Percentiles rank a stretch among this genome's conserved stretches.
These are phyloP conservation scores for Kernera saxatilis DNA, from an alignment of 345 rosid genomes.

Conservation along the genomic window DNA sequence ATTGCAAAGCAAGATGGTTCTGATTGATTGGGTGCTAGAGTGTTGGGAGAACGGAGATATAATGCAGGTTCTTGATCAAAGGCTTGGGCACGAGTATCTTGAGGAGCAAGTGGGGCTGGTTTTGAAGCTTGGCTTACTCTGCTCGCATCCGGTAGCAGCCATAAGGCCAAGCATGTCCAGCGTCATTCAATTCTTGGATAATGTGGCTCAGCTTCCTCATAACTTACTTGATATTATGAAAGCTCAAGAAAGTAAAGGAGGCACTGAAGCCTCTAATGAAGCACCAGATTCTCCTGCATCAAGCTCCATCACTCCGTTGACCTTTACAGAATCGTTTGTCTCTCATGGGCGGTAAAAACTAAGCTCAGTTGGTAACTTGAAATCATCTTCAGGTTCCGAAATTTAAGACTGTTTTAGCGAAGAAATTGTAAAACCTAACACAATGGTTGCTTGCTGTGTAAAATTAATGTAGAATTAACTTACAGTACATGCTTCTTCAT, in stretches of 20 bases:
- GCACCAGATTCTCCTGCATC: not conserved
- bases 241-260: not conserved
- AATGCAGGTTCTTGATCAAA: constrained; percentile 7
- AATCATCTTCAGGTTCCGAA: too few species aligned
- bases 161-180: constrained; percentile 32
- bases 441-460: too few species aligned
- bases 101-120: constrained; percentile 12
- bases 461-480: too few species aligned
- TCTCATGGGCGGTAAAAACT: constrained; percentile 15
- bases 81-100: not conserved
- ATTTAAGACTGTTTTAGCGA: too few species aligned
- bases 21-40: constrained; percentile 20
- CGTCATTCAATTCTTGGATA: not conserved
- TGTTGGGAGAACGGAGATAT: constrained; percentile 14
- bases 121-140: constrained; percentile 14
- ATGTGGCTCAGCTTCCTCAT: constrained; percentile 15
- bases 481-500: too few species aligned
- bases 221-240: constrained; percentile 6
- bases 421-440: too few species aligned
- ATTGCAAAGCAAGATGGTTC: not conserved
- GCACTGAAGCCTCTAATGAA: not conserved
- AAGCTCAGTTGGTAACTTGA: too few species aligned
- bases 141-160: constrained; percentile 16
- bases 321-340: constrained; percentile 13
- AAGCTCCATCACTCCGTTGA: not conserved